Percentiles rank a stretch among this genome's conserved stretches.
Conservation (phyloP, 2,329 filamentous ascomycete species). For the Microsporum audouinii region DNA sequence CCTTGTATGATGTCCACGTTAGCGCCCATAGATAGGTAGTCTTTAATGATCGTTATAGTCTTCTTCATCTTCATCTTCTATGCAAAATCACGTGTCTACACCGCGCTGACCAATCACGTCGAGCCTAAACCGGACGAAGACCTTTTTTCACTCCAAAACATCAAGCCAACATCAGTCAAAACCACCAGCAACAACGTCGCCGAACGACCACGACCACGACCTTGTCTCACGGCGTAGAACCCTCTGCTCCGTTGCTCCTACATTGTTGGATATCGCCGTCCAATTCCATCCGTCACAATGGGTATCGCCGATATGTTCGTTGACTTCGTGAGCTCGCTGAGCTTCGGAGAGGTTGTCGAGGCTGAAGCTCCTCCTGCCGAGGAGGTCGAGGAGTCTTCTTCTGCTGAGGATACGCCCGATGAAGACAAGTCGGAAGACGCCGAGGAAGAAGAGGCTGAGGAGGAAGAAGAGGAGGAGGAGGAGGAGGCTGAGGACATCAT, state of each 20-base stretch:
- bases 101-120: not conserved
- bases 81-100: not conserved
- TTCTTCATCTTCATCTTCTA: not conserved
- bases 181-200: not conserved
- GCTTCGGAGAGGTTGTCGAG: conserved; percentile 45
- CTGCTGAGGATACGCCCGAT: conserved; percentile 18
- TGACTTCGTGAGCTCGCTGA: conserved; percentile 55
- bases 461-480: conserved; percentile 52
- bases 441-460: conserved; percentile 42
- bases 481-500: conserved; percentile 77
- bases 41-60: not conserved
- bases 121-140: not conserved
- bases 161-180: not conserved
- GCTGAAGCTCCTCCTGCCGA: conserved; percentile 48
- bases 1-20: not conserved
- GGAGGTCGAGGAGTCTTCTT: conserved; percentile 28
- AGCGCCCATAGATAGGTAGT: not conserved
- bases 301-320: conserved; percentile 54
- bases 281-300: conserved; percentile 35
- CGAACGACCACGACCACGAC: not conserved
- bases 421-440: conserved; percentile 24
- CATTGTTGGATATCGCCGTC: not conserved
- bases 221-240: not conserved
- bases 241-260: not conserved
- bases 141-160: conserved; percentile 4